A percentile compares a stretch with the other conserved stretches of the same genome.
These are phyloP conservation scores for Termitomyces titanicus DNA, from an alignment of 768 basidiomycete genomes.

Conservation along the genomic window DNA sequence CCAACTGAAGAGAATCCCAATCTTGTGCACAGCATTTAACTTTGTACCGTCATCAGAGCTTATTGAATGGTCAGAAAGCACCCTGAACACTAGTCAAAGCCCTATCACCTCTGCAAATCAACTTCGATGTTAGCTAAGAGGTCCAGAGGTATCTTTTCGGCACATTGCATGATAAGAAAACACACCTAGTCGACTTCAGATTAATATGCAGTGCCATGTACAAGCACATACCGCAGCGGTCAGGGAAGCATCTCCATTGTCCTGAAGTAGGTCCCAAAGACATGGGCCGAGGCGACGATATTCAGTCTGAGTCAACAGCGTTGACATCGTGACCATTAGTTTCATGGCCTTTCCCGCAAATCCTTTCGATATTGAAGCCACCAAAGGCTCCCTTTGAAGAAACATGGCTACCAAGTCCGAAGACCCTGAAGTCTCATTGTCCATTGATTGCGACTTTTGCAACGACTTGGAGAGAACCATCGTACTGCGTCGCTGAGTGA, in stretches of 20 bases:
- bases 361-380: slow-evolving; percentile 42
- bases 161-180: slow-evolving; percentile 71
- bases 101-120: slow-evolving; percentile 50
- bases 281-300: slow-evolving; percentile 47
- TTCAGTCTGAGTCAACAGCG: slow-evolving; percentile 46
- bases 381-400: slow-evolving; percentile 30
- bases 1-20: slow-evolving; percentile 59
- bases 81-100: background rate
- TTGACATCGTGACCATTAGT: slow-evolving; percentile 61
- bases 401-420: slow-evolving; percentile 33
- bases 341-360: slow-evolving; percentile 47
- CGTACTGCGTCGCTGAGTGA: slow-evolving; percentile 39
- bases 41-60: slow-evolving; percentile 50
- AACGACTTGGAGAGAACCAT: slow-evolving; percentile 29
- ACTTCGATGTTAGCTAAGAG: slow-evolving; percentile 46
- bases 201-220: background rate
- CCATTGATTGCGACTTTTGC: slow-evolving; percentile 17
- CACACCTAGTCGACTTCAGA: slow-evolving; percentile 37
- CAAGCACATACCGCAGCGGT: slow-evolving; percentile 45
- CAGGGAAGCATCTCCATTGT: slow-evolving; percentile 36
- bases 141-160: slow-evolving; percentile 55
- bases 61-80: background rate
- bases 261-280: slow-evolving; percentile 55
- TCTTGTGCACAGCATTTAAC: slow-evolving; percentile 48
- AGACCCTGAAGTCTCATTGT: slow-evolving; percentile 10